phyloP scores from a whole-genome alignment of 306 rosid genomes.

The Argentina anserina region DNA sequence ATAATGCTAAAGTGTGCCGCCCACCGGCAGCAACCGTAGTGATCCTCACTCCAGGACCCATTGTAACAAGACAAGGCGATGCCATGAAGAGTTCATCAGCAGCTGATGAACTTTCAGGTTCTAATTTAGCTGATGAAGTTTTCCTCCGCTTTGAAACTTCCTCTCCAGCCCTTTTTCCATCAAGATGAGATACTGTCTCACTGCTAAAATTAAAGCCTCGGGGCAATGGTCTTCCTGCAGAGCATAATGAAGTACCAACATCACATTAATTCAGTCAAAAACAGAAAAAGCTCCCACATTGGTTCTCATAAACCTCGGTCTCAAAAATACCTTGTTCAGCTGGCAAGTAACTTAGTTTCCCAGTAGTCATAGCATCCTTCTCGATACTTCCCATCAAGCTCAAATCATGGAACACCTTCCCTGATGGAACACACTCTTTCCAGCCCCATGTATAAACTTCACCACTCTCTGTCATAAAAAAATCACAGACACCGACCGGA shows the following conservation, averaged over 20 bases:
- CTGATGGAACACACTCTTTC: slow-evolving; percentile 91
- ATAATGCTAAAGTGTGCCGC: slow-evolving; percentile 76
- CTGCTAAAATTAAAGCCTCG: slow-evolving; percentile 50
- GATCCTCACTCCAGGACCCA: slow-evolving; percentile 65
- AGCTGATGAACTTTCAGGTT: slow-evolving; percentile 54
- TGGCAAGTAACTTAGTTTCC: slow-evolving; percentile 42
- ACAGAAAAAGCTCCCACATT: background rate
- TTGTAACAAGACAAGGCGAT: slow-evolving; percentile 57
- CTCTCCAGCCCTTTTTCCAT: slow-evolving; percentile 54
- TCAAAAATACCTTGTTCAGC: slow-evolving; percentile 53
- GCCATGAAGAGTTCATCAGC: slow-evolving; percentile 60
- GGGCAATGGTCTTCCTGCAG: slow-evolving; percentile 43
- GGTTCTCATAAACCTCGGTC: background rate
- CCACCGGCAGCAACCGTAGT: slow-evolving; percentile 84
- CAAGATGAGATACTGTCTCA: slow-evolving; percentile 54
- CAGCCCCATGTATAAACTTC: slow-evolving; percentile 90
- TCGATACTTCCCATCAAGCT: slow-evolving; percentile 36
- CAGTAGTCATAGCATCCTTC: slow-evolving; percentile 38
- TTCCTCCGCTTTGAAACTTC: slow-evolving; percentile 70
- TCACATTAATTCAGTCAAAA: slow-evolving; percentile 20
- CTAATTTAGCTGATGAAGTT: slow-evolving; percentile 48
- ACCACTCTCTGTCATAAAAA: slow-evolving; percentile 57
- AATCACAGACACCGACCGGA: too few relatives aligned
- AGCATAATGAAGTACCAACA: slow-evolving; percentile 28
- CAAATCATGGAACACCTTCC: slow-evolving; percentile 54